Evolutionary conservation across 2,329 filamentous ascomycete genomes (phyloP), one percentile per base, ranked within the genome.

Genomic region (Fusarium nygamai): DNA sequence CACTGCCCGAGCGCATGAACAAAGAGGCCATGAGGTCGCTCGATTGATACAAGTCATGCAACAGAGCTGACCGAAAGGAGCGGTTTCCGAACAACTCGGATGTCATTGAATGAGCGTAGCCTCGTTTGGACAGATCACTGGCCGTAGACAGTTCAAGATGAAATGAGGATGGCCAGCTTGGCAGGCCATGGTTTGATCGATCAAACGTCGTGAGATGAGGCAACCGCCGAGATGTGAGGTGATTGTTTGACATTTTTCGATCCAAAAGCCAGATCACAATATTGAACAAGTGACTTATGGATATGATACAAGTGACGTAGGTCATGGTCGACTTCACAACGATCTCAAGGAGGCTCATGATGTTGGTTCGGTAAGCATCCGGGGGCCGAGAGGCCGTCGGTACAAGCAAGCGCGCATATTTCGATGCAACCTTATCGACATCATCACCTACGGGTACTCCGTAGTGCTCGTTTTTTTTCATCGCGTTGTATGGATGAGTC

Each of bases 11-110:
- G 66, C 63, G 76, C 76, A 78, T 78, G 69, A 75, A 64, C 53
- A 62, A 68, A 63, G 64, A 63, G 76, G 61, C 71, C 74, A 78
- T 63, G 53, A 63, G 69, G 59, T 61, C 48, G 64, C 65, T 64
- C 63, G 36, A 77, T 75, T 78, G 76, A 76, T 63, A 76, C 75
- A 77, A 67, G 56, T 72, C 67, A 69, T 77, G 77, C 69, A 77
- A 71, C 69, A 72, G 56, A 53, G 50, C 34, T 65, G 73, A 44
- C 66, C 67, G 57, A 64, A 64, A 69, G 51, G 69, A 51, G 66
- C 57, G 58, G 58, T 64, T 70, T 47, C 58, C 61, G 57, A 61
- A 65, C 64, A 47, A 64, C 44, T 69, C 36, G 47, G 46, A 76
- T 61, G 69, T 53, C 66, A 54, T 69, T 61, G 47, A 59, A 58